Evolutionary conservation across 2,329 filamentous ascomycete species (phyloP), one percentile per base, ranked within the genome.

Genomic region (Chaetothyriales sp.): DNA sequence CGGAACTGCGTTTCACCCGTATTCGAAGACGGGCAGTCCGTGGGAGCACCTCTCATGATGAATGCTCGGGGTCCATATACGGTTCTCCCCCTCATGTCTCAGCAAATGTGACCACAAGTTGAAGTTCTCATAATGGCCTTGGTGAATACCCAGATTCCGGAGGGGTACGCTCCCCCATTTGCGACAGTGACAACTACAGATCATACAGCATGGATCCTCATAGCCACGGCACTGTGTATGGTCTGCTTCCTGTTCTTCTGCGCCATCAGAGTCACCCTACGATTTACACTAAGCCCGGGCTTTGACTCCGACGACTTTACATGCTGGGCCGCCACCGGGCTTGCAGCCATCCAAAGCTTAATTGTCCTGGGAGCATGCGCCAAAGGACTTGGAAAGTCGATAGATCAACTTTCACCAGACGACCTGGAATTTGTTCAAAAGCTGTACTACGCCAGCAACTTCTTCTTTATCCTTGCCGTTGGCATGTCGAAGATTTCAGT

Each of bases 181-280:
- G 63, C 68, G 51, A 62, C 66, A 19, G 64, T 71, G n/a, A 67
- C 68, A 48, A 62, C 64, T 18, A 56, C 58, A 29, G 69, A 71
- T 52, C 66, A 69, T 58, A 66, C 66, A 9, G 68, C 66, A 9
- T 63, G 64, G 56, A 60, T 70, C 9, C 66, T 70, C 18, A 66
- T 71, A 37, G 62, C 64, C 7, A 62, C 63, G 5, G 66, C 67
- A 8, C 49, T 70, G n/a, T 66, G 67, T 2, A 59, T 70, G 49
- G 62, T 63, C 13, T 52, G 67, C 5, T 64, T 67, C 37, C 53
- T 70, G 19, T 60, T 66, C 8, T 64, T 65, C 47, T 63, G 69
- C 18, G 51, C 64, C 7, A 67, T 69, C 18, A 61, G 68, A 20
- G 54, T 69, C 1, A 67, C 68, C 54, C 64, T 69, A 51, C 65